Evolutionary conservation across 768 basidiomycete species (phyloP), one percentile per base, ranked within the genome.

Genomic region (Boletus rubescentipes): DNA sequence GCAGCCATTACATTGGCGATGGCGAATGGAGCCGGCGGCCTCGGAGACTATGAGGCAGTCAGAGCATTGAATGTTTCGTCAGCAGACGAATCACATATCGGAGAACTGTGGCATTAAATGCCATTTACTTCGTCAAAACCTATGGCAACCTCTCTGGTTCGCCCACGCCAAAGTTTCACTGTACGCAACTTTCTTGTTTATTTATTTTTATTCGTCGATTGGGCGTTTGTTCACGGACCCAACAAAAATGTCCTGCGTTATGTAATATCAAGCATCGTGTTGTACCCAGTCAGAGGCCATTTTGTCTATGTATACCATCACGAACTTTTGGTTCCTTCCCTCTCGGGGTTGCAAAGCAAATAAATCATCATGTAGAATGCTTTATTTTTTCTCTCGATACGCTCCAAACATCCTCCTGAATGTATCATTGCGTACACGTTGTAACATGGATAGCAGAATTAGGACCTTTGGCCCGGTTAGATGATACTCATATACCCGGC

Each of bases 1-100:
- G 83, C 83, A 16, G 82, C 81, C 16, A 74, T 86, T 30, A 75
- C 73, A 31, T 68, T 86, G 3, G 83, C 82, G 16, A 76, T 86
- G 71, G 84, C 85, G 12, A 85, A 79, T 55, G 85, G 84, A 38
- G 84, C 84, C 10, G 83, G 80, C 6, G 77, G 82, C 26, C 64
- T 86, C 36, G 76, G 75, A 48, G 84, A 86, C 61, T 86, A 85
- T 51, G 71, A 73, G 49, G 76, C 79, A 2, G 70, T 82, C 34
- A 75, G 73, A 51, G 69, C 71, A 31, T 59, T 75, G 38, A 71
- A 81, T 42, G 50, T 49, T 51, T 59, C 67, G 20, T 56, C 59
- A 20, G 55, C 53, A 54, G 78, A 80, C 45, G 76, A 72, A 53
- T 75, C 73, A 48, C 74, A 81, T 54, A 77, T 75, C 9, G 85